A percentile compares a stretch with the other conserved stretches of the same genome.
These are phyloP conservation scores for sunflower (Helianthus annuus) DNA, from an alignment of 129 eudicot species.

Conservation along the genomic window DNA sequence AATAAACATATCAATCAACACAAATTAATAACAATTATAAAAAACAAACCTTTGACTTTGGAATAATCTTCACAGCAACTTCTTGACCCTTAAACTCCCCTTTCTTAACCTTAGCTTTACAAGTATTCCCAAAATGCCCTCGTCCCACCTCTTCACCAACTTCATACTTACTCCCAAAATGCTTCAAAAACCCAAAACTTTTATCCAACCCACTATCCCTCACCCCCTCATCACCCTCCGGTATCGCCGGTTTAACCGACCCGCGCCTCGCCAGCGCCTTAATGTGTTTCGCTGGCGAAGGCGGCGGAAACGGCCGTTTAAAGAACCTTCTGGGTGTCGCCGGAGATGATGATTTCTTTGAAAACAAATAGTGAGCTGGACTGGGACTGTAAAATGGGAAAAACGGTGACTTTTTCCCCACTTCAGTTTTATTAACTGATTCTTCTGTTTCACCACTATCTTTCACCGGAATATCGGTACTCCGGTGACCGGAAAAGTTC, in stretches of 20 bases:
- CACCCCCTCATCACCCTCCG: conserved; percentile 48
- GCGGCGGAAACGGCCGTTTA: conserved; percentile 71
- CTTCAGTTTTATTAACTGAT: conserved; percentile 25
- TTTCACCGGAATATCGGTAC: conserved; percentile 12
- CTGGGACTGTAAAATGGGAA: conserved; percentile 80
- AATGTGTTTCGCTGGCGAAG: conserved; percentile 96
- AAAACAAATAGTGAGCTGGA: conserved; percentile 75
- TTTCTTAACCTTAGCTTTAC: conserved; percentile 68
- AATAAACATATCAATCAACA: conserved; percentile 7
- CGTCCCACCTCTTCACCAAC: conserved; percentile 84
- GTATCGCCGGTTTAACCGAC: conserved; percentile 58
- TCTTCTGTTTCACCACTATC: conserved; percentile 9
- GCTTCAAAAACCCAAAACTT: conserved; percentile 76
- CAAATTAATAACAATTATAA: background rate
- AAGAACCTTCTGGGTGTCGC: conserved; percentile 75
- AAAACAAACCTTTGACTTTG: conserved; percentile 70
- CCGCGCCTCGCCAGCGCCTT: conserved; percentile 64
- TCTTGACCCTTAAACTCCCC: conserved; percentile 81
- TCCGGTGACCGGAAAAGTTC: conserved; percentile 31
- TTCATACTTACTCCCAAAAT: conserved; percentile 60
- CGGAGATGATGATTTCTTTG: conserved; percentile 75
- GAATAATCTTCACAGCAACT: conserved; percentile 90
- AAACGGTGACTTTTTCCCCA: conserved; percentile 64
- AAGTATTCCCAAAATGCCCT: conserved; percentile 94
- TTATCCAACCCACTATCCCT: conserved; percentile 56